Conservation (phyloP, 2,329 filamentous ascomycete species). For the Kalmusia sp. region DNA sequence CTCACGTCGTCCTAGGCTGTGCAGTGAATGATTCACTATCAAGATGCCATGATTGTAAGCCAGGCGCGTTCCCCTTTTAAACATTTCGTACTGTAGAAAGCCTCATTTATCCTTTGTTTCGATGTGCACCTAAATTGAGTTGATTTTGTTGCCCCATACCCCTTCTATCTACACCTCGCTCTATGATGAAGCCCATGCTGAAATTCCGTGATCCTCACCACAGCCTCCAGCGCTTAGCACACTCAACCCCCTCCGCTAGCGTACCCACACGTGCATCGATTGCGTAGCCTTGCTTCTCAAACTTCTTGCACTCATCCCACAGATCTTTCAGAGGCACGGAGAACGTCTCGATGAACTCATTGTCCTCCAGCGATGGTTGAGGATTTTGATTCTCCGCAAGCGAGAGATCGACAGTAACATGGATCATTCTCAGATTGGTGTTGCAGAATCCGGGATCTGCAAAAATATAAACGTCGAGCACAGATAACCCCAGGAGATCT, state of each 20-base stretch:
- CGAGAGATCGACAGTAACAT: slow-evolving; percentile 74
- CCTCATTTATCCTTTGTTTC: too few species aligned
- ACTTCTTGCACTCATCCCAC: slow-evolving; percentile 69
- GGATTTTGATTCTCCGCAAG: slow-evolving; percentile 73
- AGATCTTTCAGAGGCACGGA: slow-evolving; percentile 68
- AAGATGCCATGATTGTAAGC: too few species aligned
- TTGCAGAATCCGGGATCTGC: slow-evolving; percentile 53
- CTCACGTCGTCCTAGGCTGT: too few species aligned
- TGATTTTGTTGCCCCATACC: too few species aligned
- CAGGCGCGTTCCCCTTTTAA: too few species aligned
- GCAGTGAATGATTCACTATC: too few species aligned
- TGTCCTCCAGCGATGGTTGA: slow-evolving; percentile 74
- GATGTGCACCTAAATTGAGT: too few species aligned
- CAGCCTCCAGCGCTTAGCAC: slow-evolving; percentile 63
- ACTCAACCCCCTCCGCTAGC: slow-evolving; percentile 78
- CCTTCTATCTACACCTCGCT: too few species aligned
- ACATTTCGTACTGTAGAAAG: too few species aligned
- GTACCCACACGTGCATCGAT: slow-evolving; percentile 82
- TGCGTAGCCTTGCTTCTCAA: slow-evolving; percentile 75
- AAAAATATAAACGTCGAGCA: not conserved
- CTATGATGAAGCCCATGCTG: too few species aligned
- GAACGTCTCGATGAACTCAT: slow-evolving; percentile 84
- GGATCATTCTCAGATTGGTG: slow-evolving; percentile 66
- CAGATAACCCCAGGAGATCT: not conserved
- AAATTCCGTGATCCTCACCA: not conserved